A percentile compares a stretch with the other conserved stretches of the same genome.
These are phyloP conservation scores for Ministeria vibrans DNA, from an alignment of 78 protist species.

Conservation along the genomic window DNA sequence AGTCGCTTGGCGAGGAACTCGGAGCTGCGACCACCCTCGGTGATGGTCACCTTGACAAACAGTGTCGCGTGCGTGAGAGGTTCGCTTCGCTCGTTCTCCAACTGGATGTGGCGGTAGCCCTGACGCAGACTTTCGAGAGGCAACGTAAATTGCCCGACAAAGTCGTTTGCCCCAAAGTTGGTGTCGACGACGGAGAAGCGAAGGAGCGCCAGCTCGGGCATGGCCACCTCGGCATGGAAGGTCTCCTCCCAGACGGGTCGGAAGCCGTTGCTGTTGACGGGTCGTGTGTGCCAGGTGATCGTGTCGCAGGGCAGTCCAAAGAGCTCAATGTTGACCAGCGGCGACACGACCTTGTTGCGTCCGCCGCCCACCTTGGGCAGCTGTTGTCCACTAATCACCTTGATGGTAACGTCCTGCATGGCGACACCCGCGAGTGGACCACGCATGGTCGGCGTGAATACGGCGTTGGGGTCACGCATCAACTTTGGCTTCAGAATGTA, in stretches of 20 bases:
- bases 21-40: no score
- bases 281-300: background rate
- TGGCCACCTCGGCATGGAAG: background rate
- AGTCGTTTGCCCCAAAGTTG: background rate
- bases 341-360: background rate
- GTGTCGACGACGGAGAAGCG: background rate
- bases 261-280: background rate
- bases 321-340: background rate
- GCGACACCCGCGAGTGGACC: background rate
- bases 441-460: background rate
- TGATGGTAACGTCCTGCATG: background rate
- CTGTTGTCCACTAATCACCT: background rate
- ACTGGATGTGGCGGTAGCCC: no score
- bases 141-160: background rate
- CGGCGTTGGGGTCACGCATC: background rate
- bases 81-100: no score
- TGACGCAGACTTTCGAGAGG: background rate
- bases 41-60: no score
- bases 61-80: no score
- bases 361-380: background rate
- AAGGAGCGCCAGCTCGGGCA: background rate
- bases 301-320: background rate
- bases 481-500: conserved; percentile 30
- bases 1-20: no score
- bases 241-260: background rate